Evolutionary conservation across 768 basidiomycete genomes (phyloP).

Genomic region (Lactarius hatsudake): DNA sequence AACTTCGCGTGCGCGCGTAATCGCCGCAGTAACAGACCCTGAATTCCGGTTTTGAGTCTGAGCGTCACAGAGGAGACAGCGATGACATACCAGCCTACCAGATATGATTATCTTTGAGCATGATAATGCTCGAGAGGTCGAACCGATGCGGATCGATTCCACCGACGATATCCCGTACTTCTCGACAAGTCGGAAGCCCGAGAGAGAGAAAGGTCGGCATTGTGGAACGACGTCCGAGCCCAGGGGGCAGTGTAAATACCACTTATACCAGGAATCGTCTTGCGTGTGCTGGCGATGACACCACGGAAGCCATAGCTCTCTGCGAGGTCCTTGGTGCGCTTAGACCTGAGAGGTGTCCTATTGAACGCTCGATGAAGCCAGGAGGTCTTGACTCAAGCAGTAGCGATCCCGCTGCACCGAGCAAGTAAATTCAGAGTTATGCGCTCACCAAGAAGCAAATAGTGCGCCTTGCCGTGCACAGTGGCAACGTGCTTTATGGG

Average conservation of each 20-base stretch:
- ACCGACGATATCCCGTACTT: conserved; percentile 98
- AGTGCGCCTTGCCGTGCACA: conserved; percentile 83
- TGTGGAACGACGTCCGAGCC: neutral
- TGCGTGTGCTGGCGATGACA: conserved; percentile 90
- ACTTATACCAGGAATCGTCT: conserved; percentile 92
- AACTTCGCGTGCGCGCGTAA: conserved; percentile 79
- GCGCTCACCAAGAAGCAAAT: conserved; percentile 87
- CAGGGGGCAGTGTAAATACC: neutral
- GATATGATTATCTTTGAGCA: conserved; percentile 99
- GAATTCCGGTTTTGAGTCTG: neutral
- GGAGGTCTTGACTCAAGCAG: conserved; percentile 56
- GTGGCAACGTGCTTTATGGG: conserved; percentile 87
- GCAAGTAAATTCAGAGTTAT: conserved; percentile 92
- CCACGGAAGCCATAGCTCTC: conserved; percentile 77
- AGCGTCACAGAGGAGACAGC: neutral
- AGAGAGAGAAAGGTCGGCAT: neutral
- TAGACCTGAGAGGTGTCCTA: conserved; percentile 55
- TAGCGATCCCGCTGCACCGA: conserved; percentile 96
- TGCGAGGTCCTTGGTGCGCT: conserved; percentile 77
- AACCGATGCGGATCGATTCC: conserved; percentile 95
- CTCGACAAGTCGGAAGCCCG: conserved; percentile 94
- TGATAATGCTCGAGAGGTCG: conserved; percentile 97
- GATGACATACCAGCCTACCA: conserved; percentile 79
- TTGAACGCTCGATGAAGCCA: neutral
- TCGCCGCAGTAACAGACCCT: conserved; percentile 90